These are phyloP conservation scores for Truncatella angustata DNA, from an alignment of 2,329 filamentous ascomycete genomes.

Conservation along the genomic window DNA sequence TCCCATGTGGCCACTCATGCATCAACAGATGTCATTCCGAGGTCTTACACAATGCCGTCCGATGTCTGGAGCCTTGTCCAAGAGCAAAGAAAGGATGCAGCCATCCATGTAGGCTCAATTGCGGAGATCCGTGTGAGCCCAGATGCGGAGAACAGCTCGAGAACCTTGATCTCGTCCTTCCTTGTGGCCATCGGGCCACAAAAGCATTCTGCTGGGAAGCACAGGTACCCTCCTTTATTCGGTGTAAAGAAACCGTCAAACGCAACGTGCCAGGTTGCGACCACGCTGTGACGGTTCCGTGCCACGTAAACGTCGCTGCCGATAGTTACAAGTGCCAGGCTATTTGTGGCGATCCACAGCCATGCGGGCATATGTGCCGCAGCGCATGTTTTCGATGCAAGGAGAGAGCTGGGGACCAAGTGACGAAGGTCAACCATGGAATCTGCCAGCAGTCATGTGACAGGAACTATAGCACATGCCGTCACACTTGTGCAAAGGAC, in stretches of 20 bases:
- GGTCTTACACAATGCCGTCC: slow-evolving; percentile 42
- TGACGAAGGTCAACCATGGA: slow-evolving; percentile 40
- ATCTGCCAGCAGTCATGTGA: slow-evolving; percentile 48
- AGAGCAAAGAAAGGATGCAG: slow-evolving; percentile 39
- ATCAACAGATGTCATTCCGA: slow-evolving; percentile 45
- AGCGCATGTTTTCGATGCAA: slow-evolving; percentile 49
- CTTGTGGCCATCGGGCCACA: slow-evolving; percentile 40
- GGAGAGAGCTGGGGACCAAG: slow-evolving; percentile 25
- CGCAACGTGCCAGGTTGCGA: slow-evolving; percentile 52
- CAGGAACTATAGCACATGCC: slow-evolving; percentile 51
- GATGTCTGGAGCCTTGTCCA: slow-evolving; percentile 44
- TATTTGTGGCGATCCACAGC: slow-evolving; percentile 42
- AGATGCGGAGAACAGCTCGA: slow-evolving; percentile 34
- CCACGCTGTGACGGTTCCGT: slow-evolving; percentile 51
- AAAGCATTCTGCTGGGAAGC: slow-evolving; percentile 35
- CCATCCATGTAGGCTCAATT: slow-evolving; percentile 41
- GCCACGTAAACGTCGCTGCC: slow-evolving; percentile 42
- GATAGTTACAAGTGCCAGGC: slow-evolving; percentile 44
- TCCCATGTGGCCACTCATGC: slow-evolving; percentile 49
- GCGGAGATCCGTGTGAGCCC: slow-evolving; percentile 40
- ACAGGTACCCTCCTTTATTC: slow-evolving; percentile 44
- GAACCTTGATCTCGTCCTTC: slow-evolving; percentile 26
- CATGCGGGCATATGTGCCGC: slow-evolving; percentile 60
- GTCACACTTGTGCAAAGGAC: slow-evolving; percentile 46
- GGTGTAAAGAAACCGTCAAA: slow-evolving; percentile 45